Conservation (phyloP, 805 yeast genomes). For the Teunomyces tritomae region DNA sequence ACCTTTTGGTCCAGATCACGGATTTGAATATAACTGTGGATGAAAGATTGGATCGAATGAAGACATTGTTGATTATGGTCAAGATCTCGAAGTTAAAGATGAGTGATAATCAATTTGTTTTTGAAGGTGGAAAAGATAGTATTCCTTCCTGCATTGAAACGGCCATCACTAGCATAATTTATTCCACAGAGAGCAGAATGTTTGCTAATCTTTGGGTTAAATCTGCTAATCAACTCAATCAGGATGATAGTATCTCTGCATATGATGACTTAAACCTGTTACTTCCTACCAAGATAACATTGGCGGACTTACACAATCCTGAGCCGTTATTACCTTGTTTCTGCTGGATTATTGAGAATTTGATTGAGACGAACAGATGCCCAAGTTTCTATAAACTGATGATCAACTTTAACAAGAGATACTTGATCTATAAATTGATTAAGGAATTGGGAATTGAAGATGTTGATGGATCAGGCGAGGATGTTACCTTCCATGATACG, state of each 20-base stretch:
- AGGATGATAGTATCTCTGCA: slow-evolving; percentile 8
- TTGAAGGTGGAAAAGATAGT: slow-evolving; percentile 32
- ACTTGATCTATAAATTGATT: slow-evolving; percentile 37
- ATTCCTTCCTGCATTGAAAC: slow-evolving; percentile 85
- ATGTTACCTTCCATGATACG: slow-evolving; percentile 29
- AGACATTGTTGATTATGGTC: slow-evolving; percentile 60
- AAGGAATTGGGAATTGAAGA: slow-evolving; percentile 41
- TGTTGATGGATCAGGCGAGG: slow-evolving; percentile 19
- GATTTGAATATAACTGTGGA: slow-evolving; percentile 57
- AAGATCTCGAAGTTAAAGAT: slow-evolving; percentile 68
- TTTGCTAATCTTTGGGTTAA: slow-evolving; percentile 68
- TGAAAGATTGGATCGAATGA: slow-evolving; percentile 67
- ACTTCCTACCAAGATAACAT: slow-evolving; percentile 27
- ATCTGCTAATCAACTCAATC: slow-evolving; percentile 40
- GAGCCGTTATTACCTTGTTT: slow-evolving; percentile 74
- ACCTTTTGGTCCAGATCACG: slow-evolving; percentile 61
- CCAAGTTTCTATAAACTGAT: slow-evolving; percentile 72
- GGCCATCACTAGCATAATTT: slow-evolving; percentile 67
- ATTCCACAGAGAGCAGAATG: slow-evolving; percentile 76
- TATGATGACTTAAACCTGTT: slow-evolving; percentile 30
- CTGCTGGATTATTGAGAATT: slow-evolving; percentile 85
- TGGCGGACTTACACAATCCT: slow-evolving; percentile 24
- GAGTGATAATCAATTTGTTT: slow-evolving; percentile 43
- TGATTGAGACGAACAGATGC: slow-evolving; percentile 59
- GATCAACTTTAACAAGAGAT: slow-evolving; percentile 79